Conservation (phyloP, 257 asterid genomes). For the Ligustrum vulgare region DNA sequence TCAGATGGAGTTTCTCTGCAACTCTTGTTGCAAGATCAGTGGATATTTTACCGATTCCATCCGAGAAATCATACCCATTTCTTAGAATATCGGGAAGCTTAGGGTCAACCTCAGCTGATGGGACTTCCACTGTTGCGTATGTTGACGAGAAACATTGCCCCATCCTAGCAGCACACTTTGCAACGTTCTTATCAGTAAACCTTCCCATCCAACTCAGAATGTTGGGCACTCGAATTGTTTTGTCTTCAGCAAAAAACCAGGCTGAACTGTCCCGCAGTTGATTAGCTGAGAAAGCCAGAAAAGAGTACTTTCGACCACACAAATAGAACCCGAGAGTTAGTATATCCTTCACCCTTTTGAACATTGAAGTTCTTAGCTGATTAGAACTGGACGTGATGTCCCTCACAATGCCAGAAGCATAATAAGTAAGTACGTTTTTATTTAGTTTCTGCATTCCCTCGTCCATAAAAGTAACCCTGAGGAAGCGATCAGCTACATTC, state of each 20-base stretch:
- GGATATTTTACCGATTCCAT: conserved; percentile 84
- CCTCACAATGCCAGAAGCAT: conserved; percentile 56
- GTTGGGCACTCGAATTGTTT: conserved; percentile 28
- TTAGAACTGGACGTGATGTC: conserved; percentile 37
- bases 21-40: conserved; percentile 73
- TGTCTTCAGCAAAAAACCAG: conserved; percentile 89
- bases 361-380: conserved; percentile 65
- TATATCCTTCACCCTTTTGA: conserved; percentile 62
- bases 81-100: conserved; percentile 55
- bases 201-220: conserved; percentile 85
- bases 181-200: conserved; percentile 58
- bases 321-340: conserved; percentile 54
- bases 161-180: conserved; percentile 94
- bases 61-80: conserved; percentile 72
- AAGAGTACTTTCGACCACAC: conserved; percentile 74
- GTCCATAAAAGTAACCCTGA: conserved; percentile 90
- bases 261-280: conserved; percentile 92
- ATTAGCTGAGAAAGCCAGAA: conserved; percentile 85
- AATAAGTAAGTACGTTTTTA: conserved; percentile 56
- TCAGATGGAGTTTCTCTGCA: conserved; percentile 64
- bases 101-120: conserved; percentile 33
- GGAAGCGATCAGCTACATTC: conserved; percentile 64
- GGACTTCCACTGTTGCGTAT: conserved; percentile 83
- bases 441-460: conserved; percentile 80
- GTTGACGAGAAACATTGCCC: conserved; percentile 97